Evolutionary conservation across 495 filamentous ascomycete species (phyloP).

Genomic region (Amorphotheca resinae): DNA sequence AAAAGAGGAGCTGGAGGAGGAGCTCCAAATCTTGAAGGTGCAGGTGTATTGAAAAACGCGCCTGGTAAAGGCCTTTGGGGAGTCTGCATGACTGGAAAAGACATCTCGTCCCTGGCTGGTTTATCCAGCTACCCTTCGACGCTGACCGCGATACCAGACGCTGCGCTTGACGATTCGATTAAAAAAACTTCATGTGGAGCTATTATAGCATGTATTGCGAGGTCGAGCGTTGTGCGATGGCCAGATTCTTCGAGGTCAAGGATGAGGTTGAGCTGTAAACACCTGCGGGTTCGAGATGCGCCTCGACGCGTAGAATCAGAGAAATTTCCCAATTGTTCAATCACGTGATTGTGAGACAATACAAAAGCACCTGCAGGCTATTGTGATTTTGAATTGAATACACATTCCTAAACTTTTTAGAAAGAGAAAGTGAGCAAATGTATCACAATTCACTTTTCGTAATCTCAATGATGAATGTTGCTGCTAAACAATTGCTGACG

Average conservation of each 20-base stretch:
- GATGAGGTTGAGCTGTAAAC: constrained; percentile 13
- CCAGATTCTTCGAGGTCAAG: neutral
- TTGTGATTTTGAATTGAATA: too few species aligned
- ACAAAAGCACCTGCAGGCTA: too few species aligned
- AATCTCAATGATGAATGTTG: too few species aligned
- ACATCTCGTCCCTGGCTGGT: constrained; percentile 26
- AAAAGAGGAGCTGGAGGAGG: constrained; percentile 29
- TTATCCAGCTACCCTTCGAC: neutral
- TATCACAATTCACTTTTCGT: neutral
- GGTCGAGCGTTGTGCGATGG: neutral
- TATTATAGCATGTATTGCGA: neutral
- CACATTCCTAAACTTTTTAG: too few species aligned
- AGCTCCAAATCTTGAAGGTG: constrained; percentile 27
- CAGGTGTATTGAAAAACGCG: constrained; percentile 63
- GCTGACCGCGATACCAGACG: constrained; percentile 9
- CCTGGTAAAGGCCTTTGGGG: constrained; percentile 57
- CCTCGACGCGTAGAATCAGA: constrained; percentile 8
- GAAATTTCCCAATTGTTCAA: constrained; percentile 6
- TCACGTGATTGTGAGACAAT: constrained; percentile 10
- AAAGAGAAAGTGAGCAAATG: too few species aligned
- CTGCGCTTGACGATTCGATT: constrained; percentile 9
- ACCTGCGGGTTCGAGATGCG: constrained; percentile 11
- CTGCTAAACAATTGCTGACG: too few species aligned
- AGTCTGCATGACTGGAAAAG: constrained; percentile 49
- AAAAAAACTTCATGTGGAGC: constrained; percentile 15